Base-by-base conservation (phyloP, 2,329 filamentous ascomycete species). In the Fusarium udum region DNA sequence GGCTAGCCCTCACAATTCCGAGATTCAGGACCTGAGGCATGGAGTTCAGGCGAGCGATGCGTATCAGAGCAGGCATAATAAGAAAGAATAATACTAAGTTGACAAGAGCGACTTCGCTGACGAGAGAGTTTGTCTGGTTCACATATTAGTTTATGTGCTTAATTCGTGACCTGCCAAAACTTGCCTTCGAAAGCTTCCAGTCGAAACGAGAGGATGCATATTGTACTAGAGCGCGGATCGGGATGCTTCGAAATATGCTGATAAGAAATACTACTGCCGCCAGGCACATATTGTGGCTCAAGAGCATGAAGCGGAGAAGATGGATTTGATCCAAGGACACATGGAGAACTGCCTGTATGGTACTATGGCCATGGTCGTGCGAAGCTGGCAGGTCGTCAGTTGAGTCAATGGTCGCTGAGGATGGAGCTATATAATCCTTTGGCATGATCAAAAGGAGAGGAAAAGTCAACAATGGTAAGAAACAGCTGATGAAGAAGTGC, bases 351-450 rank as follows among this genome's bases (percentile, higher is more conserved):
- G 4, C 24, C 20, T 4, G 14, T 1, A 28, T 18, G 4, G 9
- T 28, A 5, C 34, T 28, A 3, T 37, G 9, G 0, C 13, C 14
- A 7, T 37, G 18, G 2, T 22, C 13, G 18, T 37, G 2, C 13
- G 12, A 16, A 3, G 2, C 3, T 28, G 24, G 20, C 11, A 2
- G 3, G 4, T 53, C 34, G 9, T 14, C 34, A 18, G 20, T 5
- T 0, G 18, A 22, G 10, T 28, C 5, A 22, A 22, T 13, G 1
- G 20, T 6, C 18, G 6, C 14, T 6, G 7, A 3, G 2, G 14
- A 15, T 18, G 10, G 3, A 7, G 7, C 4, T 28, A 16, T 22
- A 16, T 13, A 11, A n/a, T n/a, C 10, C 7, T 18, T 37, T 26
- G 14, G 24, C 14, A 53, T 18, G 2, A 1, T 6, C 11, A 16